Base-by-base conservation (phyloP, 306 rosid species). In the Cicer bijugum region DNA sequence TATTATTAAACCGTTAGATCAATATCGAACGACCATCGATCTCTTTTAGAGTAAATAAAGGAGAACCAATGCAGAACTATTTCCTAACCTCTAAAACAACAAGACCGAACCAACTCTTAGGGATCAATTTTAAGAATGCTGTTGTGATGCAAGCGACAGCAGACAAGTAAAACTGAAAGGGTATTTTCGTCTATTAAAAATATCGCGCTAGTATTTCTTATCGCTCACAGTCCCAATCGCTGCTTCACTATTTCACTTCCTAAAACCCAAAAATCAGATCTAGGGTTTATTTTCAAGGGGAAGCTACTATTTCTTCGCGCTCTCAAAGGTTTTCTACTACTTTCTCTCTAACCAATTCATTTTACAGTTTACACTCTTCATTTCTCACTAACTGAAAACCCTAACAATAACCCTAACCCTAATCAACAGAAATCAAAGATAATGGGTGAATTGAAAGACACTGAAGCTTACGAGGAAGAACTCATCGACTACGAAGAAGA, bases 391-490 rank as follows among this genome's bases (percentile, higher is more conserved):
- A 12, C 74, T 66, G 70, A 52, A 46, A 60, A 12, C 43, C 65
- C 43, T 59, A 28, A 28, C 35, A 59, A 45, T 75, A 55, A 52
- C 12, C 75, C 80, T 77, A 83, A 70, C 14, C 63, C 53, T 75
- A 38, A 59, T 35, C 8, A 11, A 10, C 70, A 48, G 77, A 10
- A 20, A 65, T 1, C 12, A 40, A 65, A 43, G 6, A 80, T 80
- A 45, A 89, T 89, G 96, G 96, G 92, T 71, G 96, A 87, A 77
- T 75, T 86, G 75, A 87, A 83, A 82, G 96, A 89, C 62, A 75
- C 85, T 17, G 92, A 89, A 46, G 88, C 80, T 6, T 90, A 87
- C 83, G 96, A 87, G 74, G 92, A 87, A 47, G 92, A 90, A 84
- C 90, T 87, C 20, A 81, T 90, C 63, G 92, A 90, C 75, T 90